phyloP scores from a whole-genome alignment of 2,329 filamentous ascomycete species.

The Cladophialophora immunda region DNA sequence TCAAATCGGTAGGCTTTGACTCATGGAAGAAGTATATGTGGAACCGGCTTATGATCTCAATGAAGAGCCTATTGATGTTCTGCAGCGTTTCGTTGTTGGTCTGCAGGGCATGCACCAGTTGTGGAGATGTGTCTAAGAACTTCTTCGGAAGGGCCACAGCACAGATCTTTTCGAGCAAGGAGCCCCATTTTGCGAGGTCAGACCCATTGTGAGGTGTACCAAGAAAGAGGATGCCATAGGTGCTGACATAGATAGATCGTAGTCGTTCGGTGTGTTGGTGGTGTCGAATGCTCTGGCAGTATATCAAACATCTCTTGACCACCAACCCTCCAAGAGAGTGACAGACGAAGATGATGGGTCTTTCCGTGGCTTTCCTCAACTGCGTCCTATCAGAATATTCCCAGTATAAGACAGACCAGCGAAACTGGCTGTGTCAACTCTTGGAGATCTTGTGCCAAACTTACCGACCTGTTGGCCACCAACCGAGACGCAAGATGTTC shows the following conservation, averaged over 20 bases:
- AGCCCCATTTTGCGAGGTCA: slow-evolving; percentile 73
- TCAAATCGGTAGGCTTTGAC: slow-evolving; percentile 74
- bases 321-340: slow-evolving; percentile 79
- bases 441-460: slow-evolving; percentile 15
- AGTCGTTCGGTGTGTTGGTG: slow-evolving; percentile 69
- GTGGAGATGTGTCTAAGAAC: slow-evolving; percentile 72
- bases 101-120: slow-evolving; percentile 75
- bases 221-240: slow-evolving; percentile 78
- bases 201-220: slow-evolving; percentile 79
- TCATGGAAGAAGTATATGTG: slow-evolving; percentile 81
- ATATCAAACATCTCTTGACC: slow-evolving; percentile 73
- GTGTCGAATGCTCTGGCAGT: slow-evolving; percentile 67
- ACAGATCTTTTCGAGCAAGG: slow-evolving; percentile 73
- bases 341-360: slow-evolving; percentile 78
- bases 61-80: slow-evolving; percentile 77
- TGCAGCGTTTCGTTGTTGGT: slow-evolving; percentile 77
- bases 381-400: slow-evolving; percentile 35
- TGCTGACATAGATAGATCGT: slow-evolving; percentile 75
- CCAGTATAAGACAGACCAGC: background rate
- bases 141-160: slow-evolving; percentile 70
- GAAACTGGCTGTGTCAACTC: background rate
- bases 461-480: slow-evolving; percentile 66
- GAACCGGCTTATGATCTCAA: slow-evolving; percentile 75
- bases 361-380: slow-evolving; percentile 59
- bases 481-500: slow-evolving; percentile 72